These are phyloP conservation scores for Paecilomyces niveus DNA, from an alignment of 2,329 filamentous ascomycete species.

Conservation along the genomic window DNA sequence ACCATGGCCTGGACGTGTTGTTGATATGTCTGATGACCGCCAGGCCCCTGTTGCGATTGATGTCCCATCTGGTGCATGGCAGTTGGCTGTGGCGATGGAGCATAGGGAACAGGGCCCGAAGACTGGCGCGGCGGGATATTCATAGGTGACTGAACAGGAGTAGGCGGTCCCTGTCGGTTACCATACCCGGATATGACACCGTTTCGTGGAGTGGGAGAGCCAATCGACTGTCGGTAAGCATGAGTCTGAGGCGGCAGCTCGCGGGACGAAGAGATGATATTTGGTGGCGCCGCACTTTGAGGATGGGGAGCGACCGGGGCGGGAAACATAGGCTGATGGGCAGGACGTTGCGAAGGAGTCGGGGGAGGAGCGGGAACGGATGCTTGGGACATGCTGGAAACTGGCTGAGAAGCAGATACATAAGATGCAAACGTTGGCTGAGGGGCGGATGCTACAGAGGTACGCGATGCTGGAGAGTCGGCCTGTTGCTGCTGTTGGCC, in stretches of 20 bases:
- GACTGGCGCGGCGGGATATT: slow-evolving; percentile 22
- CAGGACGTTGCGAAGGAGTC: slow-evolving; percentile 20
- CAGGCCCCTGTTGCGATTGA: slow-evolving; percentile 10
- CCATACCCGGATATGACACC: slow-evolving; percentile 19
- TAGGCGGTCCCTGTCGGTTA: slow-evolving; percentile 24
- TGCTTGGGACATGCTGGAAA: slow-evolving; percentile 21
- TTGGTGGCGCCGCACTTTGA: slow-evolving; percentile 10
- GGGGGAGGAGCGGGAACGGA: slow-evolving; percentile 27
- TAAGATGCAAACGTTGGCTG: slow-evolving; percentile 25
- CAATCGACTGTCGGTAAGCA: slow-evolving; percentile 14
- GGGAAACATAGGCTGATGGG: slow-evolving; percentile 23
- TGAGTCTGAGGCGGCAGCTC: slow-evolving; percentile 20
- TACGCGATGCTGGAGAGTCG: slow-evolving; percentile 16
- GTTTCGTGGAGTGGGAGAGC: slow-evolving; percentile 24
- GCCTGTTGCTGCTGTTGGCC: slow-evolving; percentile 7
- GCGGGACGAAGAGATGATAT: slow-evolving; percentile 17
- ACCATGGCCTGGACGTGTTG: slow-evolving; percentile 33
- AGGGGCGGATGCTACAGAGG: slow-evolving; percentile 13
- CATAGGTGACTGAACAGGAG: slow-evolving; percentile 22
- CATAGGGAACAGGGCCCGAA: slow-evolving; percentile 16
- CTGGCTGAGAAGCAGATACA: slow-evolving; percentile 16
- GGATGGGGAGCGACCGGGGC: slow-evolving; percentile 16
- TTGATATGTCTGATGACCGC: slow-evolving; percentile 25
- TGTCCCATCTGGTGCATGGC: slow-evolving; percentile 13
- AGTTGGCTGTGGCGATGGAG: slow-evolving; percentile 16